These are phyloP conservation scores for Croton laevigatus DNA, from an alignment of 441 rosid genomes.

Conservation along the genomic window DNA sequence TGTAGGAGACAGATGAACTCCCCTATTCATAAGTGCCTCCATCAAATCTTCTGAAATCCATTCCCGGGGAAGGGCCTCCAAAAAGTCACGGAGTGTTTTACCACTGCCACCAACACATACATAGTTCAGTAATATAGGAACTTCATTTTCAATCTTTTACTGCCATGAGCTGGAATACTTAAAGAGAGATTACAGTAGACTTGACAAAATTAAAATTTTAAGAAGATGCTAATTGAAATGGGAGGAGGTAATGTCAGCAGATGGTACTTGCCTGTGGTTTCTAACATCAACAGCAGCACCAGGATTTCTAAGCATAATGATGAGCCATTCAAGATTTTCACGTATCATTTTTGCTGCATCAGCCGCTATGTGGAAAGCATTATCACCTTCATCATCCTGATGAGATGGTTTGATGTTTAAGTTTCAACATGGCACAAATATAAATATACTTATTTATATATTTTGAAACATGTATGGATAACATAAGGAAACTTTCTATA, in stretches of 20 bases:
- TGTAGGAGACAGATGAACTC: constrained; percentile 90
- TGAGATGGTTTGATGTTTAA: constrained; percentile 12
- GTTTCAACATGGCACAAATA: constrained; percentile 8
- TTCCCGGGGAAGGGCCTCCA: constrained; percentile 98
- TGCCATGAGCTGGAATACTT: neutral
- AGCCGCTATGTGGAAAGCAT: constrained; percentile 99
- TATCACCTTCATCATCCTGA: constrained; percentile 98
- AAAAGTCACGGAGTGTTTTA: constrained; percentile 81
- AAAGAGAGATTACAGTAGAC: neutral
- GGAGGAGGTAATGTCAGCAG: constrained; percentile 1
- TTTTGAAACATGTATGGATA: neutral
- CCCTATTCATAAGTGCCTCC: constrained; percentile 80
- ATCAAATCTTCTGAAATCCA: constrained; percentile 98
- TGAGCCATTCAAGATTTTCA: constrained; percentile 97
- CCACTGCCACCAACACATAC: constrained; percentile 56
- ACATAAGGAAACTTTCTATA: neutral
- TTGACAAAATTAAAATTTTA: constrained; percentile 11
- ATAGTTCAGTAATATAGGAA: constrained; percentile 20
- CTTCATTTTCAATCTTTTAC: neutral
- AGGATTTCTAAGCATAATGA: constrained; percentile 79
- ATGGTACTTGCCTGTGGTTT: constrained; percentile 79
- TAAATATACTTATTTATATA: no score
- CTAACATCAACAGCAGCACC: constrained; percentile 84
- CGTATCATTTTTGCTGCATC: constrained; percentile 98
- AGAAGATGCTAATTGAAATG: neutral